Evolutionary conservation across 2,329 filamentous ascomycete genomes (phyloP).

Genomic region (Chaetomiaceae sp.): DNA sequence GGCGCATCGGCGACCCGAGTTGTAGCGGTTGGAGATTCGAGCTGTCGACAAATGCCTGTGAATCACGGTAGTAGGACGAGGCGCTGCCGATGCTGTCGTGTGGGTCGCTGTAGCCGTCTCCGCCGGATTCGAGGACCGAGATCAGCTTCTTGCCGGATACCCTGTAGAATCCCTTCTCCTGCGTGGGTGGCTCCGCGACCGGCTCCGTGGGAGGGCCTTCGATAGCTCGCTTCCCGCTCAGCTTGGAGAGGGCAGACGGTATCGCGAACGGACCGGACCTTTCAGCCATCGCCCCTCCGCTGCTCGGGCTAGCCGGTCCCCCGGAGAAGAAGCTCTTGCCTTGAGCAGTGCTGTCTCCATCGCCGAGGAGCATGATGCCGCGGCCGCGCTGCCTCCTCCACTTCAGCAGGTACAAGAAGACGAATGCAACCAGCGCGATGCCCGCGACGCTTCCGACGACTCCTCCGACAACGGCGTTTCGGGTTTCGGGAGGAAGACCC

Average conservation of each 20-base stretch:
- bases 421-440: constrained; percentile 46
- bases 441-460: constrained; percentile 56
- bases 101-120: constrained; percentile 56
- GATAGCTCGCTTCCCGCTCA: constrained; percentile 22
- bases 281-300: constrained; percentile 40
- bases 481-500: constrained; percentile 25
- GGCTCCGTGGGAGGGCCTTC: constrained; percentile 9
- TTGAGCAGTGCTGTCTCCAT: constrained; percentile 32
- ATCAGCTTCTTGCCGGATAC: constrained; percentile 61
- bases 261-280: constrained; percentile 43
- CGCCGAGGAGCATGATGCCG: constrained; percentile 40
- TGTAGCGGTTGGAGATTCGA: constrained; percentile 36
- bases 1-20: constrained; percentile 54
- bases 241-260: constrained; percentile 30
- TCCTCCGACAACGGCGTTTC: constrained; percentile 45
- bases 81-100: constrained; percentile 42
- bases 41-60: constrained; percentile 39
- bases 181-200: constrained; percentile 19
- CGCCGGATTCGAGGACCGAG: constrained; percentile 57
- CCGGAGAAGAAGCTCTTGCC: constrained; percentile 18
- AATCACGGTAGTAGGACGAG: constrained; percentile 50
- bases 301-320: constrained; percentile 22
- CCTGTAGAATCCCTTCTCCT: constrained; percentile 58
- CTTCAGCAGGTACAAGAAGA: constrained; percentile 49
- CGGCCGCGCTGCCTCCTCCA: constrained; percentile 47